Conservation (phyloP, 805 yeast species). For the Diddensiella santjacobensis region DNA sequence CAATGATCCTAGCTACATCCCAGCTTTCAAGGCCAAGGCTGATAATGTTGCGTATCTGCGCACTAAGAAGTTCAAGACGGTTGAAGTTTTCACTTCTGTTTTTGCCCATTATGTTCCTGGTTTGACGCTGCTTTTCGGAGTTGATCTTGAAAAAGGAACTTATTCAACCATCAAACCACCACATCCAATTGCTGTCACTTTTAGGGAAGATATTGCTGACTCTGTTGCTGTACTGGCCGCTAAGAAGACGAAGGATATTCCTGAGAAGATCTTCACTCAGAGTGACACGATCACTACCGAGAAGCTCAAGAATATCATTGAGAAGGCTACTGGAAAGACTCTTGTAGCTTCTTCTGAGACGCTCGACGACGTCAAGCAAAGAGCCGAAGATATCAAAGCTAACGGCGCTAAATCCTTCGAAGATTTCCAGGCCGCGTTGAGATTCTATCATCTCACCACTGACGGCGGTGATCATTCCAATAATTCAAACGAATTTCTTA, state of each 20-base stretch:
- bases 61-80: conserved; percentile 1
- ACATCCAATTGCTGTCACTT: conserved; percentile 2
- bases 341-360: neutral
- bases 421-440: neutral
- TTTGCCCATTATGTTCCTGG: conserved; percentile 7
- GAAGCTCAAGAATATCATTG: conserved; percentile 4
- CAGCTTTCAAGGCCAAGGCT: conserved; percentile 1
- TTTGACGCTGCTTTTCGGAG: neutral
- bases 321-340: neutral
- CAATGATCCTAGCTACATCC: neutral
- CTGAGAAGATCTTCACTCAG: neutral
- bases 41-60: neutral
- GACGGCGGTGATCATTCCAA: neutral
- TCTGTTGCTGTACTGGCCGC: neutral
- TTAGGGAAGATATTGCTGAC: conserved; percentile 3
- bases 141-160: conserved; percentile 1
- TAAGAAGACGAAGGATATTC: conserved; percentile 1
- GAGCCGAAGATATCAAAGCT: neutral
- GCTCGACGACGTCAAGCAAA: neutral
- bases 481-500: neutral
- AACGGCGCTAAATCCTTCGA: neutral
- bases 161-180: neutral
- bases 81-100: neutral
- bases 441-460: neutral
- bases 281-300: conserved; percentile 2